Base-by-base conservation (phyloP, 2,329 filamentous ascomycete species). In the Stemphylium lycopersici region DNA sequence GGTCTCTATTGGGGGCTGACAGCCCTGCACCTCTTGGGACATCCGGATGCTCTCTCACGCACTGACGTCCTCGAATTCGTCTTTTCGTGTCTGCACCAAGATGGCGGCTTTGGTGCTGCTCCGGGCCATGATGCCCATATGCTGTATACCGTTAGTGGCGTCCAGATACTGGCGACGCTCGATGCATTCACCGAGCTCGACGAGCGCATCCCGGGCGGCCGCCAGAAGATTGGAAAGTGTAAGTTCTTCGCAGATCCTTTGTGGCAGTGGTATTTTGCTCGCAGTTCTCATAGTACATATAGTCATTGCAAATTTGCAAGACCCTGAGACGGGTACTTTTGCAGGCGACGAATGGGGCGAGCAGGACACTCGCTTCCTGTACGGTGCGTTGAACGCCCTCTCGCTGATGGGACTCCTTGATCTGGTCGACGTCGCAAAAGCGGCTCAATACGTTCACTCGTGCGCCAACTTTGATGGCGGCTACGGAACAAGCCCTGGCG, bases 1-100 rank as follows among this genome's bases (percentile, higher is more conserved):
- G 95, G 95, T 39, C 85, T 99, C 42, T 99, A 99, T 77, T 99
- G 95, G 95, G 95, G 95, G 12, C 79, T 99, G 52, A 95, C 88
- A 6, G 89, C 93, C 6, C 84, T 98, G 36, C 90, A 96, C 79
- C 83, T 98, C 24, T 86, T 99, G 55, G 85, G 87, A 43, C 88
- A 84, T 51, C 91, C 93, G 1, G 86, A 96, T 58, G 91, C 89
- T 3, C 84, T 99, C 8, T 89, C 93, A 10, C 86, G 90, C 48
- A 82, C 87, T 48, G 87, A 90, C 58, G 90, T 95, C 20, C 88
- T 99, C 69, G 86, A 93, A 64, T 99, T 96, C 77, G 90, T 98
- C n/a, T 84, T 97, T 45, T 93, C 90, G n/a, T 99, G 95, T 66
- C 88, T 96, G 78, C 88, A 92, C 72, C 87, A 90, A 1, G 90